Evolutionary conservation across 1,284 basidiomycete genomes (phyloP).

Genomic region (Pyrrhoderma noxium): DNA sequence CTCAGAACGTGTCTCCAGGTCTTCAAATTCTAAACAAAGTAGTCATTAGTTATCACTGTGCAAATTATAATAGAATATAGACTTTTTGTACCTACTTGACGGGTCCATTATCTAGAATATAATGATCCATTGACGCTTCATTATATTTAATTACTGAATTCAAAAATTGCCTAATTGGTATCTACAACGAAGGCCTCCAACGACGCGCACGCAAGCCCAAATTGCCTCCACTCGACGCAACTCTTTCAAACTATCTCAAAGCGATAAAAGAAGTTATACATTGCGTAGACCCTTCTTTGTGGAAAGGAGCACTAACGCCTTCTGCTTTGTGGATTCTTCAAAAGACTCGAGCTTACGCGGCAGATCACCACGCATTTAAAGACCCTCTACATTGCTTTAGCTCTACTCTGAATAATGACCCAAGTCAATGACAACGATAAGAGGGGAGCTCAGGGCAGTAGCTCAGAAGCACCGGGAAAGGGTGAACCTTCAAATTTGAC

Average conservation of each 20-base stretch:
- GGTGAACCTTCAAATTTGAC: background rate
- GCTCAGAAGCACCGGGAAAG: background rate
- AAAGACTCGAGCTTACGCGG: too few relatives aligned
- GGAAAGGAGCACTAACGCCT: too few relatives aligned
- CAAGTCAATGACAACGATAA: background rate
- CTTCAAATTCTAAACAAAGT: conserved; percentile 42
- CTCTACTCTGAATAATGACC: conserved; percentile 6
- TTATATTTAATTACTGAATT: too few relatives aligned
- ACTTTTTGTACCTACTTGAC: too few relatives aligned
- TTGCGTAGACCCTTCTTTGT: too few relatives aligned
- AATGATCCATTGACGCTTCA: too few relatives aligned
- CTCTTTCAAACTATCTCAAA: background rate
- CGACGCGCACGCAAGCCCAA: background rate
- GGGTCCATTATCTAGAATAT: too few relatives aligned
- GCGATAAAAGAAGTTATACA: too few relatives aligned
- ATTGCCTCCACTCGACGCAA: background rate
- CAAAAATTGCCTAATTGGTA: background rate
- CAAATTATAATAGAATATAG: too few relatives aligned
- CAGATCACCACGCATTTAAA: too few relatives aligned
- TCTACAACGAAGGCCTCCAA: background rate
- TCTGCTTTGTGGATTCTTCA: too few relatives aligned
- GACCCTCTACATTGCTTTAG: background rate
- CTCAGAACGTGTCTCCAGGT: conserved; percentile 32
- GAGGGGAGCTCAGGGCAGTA: background rate
- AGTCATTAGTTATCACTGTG: background rate